Base-by-base conservation (phyloP, 192 early-diverging fungal genomes). In the Coemansia sp. region DNA sequence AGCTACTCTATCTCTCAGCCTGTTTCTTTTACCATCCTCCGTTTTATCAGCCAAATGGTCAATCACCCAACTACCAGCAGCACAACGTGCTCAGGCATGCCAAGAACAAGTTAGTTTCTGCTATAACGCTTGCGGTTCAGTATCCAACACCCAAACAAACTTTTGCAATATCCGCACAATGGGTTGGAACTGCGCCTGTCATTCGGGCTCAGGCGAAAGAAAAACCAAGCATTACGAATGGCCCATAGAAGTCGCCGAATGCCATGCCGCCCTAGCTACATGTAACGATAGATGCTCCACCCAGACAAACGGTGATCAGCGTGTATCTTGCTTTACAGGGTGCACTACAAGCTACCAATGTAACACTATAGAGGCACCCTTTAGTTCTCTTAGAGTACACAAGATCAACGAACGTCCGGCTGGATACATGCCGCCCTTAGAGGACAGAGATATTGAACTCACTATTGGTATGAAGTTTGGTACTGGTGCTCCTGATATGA, bases 141-240 rank as follows among this genome's bases (percentile, higher is more conserved):
- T 75, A 9, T 43, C 49, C 18, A 49, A 37, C 29, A 75, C 72
- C 10, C 45, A 35, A 7, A 34, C 39, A 23, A 75, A 75, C 49
- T 75, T 75, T 64, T 75, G 72, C 64, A 75, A 67, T 38, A 64
- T 75, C 25, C 59, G 60, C 7, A 75, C 72, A 14, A 75, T 67
- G 60, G 72, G 72, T 13, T 75, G 72, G 72, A 64, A 75, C 60
- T 75, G 72, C 34, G 60, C 45, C 19, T 74, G 71, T 46, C 42
- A 17, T 19, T 30, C 38, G 27, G 46, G 51, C 8, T 53, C 59
- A 0, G 59, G 39, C 17, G 60, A 74, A 37, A 52, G 37, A 27
- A 46, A 24, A 33, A 36, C 67, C 25, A 50, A 29, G 34, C 43
- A 54, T 35, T 58, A 59, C 33, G 71, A 74, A 56, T 74, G 71